These are phyloP conservation scores for Coleophoma eucalyptorum DNA, from an alignment of 2,329 filamentous ascomycete species.

Conservation along the genomic window DNA sequence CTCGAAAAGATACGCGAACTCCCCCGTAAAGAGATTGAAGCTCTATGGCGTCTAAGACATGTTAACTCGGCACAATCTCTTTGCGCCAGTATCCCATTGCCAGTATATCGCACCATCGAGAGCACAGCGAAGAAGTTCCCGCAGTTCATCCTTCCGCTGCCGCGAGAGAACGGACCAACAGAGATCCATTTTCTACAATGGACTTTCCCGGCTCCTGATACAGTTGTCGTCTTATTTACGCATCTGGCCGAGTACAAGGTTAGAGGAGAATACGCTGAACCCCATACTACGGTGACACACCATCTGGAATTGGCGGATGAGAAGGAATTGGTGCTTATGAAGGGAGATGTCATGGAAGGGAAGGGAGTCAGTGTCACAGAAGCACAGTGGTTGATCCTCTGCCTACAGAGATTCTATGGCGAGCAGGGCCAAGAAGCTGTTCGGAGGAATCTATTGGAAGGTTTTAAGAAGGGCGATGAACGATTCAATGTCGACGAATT, in stretches of 20 bases:
- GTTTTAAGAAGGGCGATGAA: conserved; percentile 76
- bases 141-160: conserved; percentile 87
- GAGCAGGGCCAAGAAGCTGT: conserved; percentile 50
- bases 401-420: conserved; percentile 90
- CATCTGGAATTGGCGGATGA: conserved; percentile 74
- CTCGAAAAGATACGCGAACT: conserved; percentile 71
- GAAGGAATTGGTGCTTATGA: conserved; percentile 80
- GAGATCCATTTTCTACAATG: conserved; percentile 98
- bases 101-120: conserved; percentile 72
- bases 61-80: conserved; percentile 68
- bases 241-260: conserved; percentile 91
- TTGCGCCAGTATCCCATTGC: conserved; percentile 75
- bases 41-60: conserved; percentile 87
- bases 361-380: conserved; percentile 75
- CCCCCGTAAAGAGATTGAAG: conserved; percentile 76
- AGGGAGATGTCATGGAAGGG: conserved; percentile 74
- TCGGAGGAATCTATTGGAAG: conserved; percentile 69
- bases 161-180: conserved; percentile 61
- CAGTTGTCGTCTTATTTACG: conserved; percentile 83
- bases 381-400: conserved; percentile 88
- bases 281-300: conserved; percentile 92
- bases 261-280: conserved; percentile 82
- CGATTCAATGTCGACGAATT: conserved; percentile 81
- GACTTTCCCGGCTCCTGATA: conserved; percentile 74
- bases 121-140: conserved; percentile 70